Percentiles rank a stretch among this genome's conserved stretches.
phyloP scores from a whole-genome alignment of 441 rosid species.

The Adansonia madagascariensis region DNA sequence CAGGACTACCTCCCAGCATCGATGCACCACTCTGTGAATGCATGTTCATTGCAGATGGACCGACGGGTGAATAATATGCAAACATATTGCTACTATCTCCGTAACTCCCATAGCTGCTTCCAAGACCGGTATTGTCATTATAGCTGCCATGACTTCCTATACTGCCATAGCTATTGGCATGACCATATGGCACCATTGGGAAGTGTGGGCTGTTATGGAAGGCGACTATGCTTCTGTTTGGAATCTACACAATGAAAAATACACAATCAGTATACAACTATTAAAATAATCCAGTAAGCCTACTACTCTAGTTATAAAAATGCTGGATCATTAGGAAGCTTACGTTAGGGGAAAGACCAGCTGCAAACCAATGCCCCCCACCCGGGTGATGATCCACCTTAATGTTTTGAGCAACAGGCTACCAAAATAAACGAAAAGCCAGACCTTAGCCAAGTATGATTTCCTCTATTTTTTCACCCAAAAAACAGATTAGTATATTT shows the following conservation, averaged over 20 bases:
- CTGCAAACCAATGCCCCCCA: slow-evolving; percentile 99
- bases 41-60: slow-evolving; percentile 84
- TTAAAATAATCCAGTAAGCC: slow-evolving; percentile 25
- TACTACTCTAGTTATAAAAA: slow-evolving; percentile 14
- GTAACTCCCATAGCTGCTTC: slow-evolving; percentile 93
- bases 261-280: slow-evolving; percentile 21
- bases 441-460: not conserved
- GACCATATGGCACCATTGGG: slow-evolving; percentile 69
- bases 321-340: slow-evolving; percentile 32
- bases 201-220: slow-evolving; percentile 85
- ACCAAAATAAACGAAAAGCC: slow-evolving; percentile 11
- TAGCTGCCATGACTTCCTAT: slow-evolving; percentile 96
- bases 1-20: slow-evolving; percentile 92
- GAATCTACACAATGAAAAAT: slow-evolving; percentile 53
- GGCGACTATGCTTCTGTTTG: slow-evolving; percentile 68
- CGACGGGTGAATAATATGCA: slow-evolving; percentile 93
- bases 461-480: not conserved
- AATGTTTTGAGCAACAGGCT: slow-evolving; percentile 81
- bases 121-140: slow-evolving; percentile 78
- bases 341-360: slow-evolving; percentile 99
- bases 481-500: slow-evolving; percentile 14
- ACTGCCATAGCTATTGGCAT: slow-evolving; percentile 93
- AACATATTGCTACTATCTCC: slow-evolving; percentile 77
- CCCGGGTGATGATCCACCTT: slow-evolving; percentile 99
- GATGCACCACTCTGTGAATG: slow-evolving; percentile 71